Evolutionary conservation across 1,139 yeast genomes (phyloP), one percentile per base, ranked within the genome.

Genomic region (Hyphopichia buzzinii): DNA sequence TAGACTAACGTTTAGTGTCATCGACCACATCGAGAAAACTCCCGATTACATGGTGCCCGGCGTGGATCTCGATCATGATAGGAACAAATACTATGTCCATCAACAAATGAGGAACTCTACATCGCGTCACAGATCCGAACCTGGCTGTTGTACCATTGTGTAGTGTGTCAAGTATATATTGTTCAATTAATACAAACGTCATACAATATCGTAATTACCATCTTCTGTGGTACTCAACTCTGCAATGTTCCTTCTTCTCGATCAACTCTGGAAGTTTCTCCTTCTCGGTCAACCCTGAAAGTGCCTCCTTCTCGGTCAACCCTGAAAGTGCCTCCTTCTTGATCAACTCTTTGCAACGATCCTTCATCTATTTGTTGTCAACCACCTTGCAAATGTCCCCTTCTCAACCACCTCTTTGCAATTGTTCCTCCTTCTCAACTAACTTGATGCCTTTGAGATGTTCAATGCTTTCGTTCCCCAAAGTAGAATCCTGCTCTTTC

Each of bases 41-140:
- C 76, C 74, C 17, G 86, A 79, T 48, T 77, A 72, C 46, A 59
- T 76, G 24, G 50, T 79, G 8, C 79, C 84, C 0, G 67, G 65
- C 19, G 39, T 76, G 79, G 63, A 64, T 37, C 56, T 76, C 34
- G 58, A 63, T 7, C 70, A 71, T 3, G 79, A 76, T 25, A 57
- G 65, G 38, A 77, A 76, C 44, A 73, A 72, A 44, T 78, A 68
- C 43, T 51, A 55, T 17, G 49, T 58, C 52, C 58, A 57, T 43
- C 55, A 62, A 44, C 42, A 49, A 17, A 38, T 52, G 31, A 51
- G 45, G 36, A 41, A 42, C 26, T 43, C 38, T 31, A 31, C 38
- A 11, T 36, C 33, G 4, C 17, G 23, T 4, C 14, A 30, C 8
- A 8, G 17, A 11, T n/a, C 14, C 3, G 44, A 39, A 6, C 51